Evolutionary conservation across 228 moss, liverwort and hornwort genomes (phyloP).

Genomic region (Sphagnum magellanicum): DNA sequence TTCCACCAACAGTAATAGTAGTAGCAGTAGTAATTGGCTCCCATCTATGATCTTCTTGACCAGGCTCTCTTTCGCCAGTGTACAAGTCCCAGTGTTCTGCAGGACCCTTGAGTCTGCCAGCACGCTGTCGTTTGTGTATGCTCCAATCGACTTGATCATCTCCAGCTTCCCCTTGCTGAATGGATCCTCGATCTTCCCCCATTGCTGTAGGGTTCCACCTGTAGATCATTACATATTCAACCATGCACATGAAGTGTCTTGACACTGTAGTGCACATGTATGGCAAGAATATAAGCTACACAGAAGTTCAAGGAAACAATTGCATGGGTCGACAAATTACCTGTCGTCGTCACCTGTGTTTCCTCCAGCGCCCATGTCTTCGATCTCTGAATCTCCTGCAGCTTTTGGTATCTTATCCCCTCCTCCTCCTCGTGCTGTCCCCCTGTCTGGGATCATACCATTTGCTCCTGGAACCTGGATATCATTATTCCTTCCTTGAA

Average conservation of each 20-base stretch:
- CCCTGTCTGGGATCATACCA: background rate
- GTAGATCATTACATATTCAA: background rate
- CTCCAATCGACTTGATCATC: slow-evolving; percentile 11
- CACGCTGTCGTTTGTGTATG: slow-evolving; percentile 10
- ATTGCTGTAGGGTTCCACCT: slow-evolving; percentile 37
- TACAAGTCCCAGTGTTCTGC: slow-evolving; percentile 11
- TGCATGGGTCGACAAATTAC: slow-evolving; percentile 6
- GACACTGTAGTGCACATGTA: background rate
- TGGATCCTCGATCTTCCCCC: slow-evolving; percentile 15
- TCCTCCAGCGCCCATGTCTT: background rate
- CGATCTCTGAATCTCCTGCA: background rate
- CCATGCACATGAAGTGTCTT: background rate
- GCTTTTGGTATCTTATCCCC: slow-evolving; percentile 5
- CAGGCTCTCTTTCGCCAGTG: slow-evolving; percentile 3
- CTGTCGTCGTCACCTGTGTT: slow-evolving; percentile 5
- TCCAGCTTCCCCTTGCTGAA: slow-evolving; percentile 13
- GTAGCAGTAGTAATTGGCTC: background rate
- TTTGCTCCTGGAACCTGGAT: slow-evolving; percentile 9
- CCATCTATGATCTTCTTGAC: slow-evolving; percentile 8
- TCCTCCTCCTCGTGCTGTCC: background rate
- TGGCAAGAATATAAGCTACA: background rate
- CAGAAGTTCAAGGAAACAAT: background rate
- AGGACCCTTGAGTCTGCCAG: slow-evolving; percentile 8
- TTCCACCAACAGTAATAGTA: background rate
- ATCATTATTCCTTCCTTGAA: too few species aligned